Evolutionary conservation across 164 flowering plant genomes (phyloP).

Genomic region (Taxillus chinensis): DNA sequence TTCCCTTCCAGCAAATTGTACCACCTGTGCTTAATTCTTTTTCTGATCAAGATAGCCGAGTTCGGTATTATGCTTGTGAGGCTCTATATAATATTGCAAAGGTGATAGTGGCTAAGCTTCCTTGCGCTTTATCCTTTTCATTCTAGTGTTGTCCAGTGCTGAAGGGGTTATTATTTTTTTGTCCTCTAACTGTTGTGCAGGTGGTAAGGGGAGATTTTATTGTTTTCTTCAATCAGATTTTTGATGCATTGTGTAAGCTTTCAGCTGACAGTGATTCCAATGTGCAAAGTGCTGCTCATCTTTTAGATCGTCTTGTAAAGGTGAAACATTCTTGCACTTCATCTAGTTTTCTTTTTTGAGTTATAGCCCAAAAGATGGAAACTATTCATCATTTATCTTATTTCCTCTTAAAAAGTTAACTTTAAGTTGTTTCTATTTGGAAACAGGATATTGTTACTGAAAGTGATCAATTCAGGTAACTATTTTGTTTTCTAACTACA

Average conservation of each 20-base stretch:
- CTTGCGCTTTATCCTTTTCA: conserved; percentile 1
- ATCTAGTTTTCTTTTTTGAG: not conserved
- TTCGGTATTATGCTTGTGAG: conserved; percentile 99
- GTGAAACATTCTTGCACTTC: conserved; percentile 18
- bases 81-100: conserved; percentile 97
- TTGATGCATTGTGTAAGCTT: conserved; percentile 94
- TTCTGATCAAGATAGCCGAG: conserved; percentile 92
- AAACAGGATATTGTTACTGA: conserved; percentile 97
- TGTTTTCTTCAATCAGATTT: conserved; percentile 83
- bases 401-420: not conserved
- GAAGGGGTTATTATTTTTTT: not conserved
- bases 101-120: conserved; percentile 32
- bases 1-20: conserved; percentile 68
- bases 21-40: conserved; percentile 91
- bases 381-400: too few relatives aligned
- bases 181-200: conserved; percentile 31
- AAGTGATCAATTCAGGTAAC: conserved; percentile 96
- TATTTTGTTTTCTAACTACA: conserved; percentile 6
- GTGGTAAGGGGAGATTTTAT: conserved; percentile 97
- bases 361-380: not conserved
- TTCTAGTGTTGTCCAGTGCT: not conserved
- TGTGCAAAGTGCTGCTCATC: conserved; percentile 99
- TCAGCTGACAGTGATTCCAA: conserved; percentile 95
- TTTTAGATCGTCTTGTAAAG: conserved; percentile 94
- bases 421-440: conserved; percentile 9